phyloP scores from a whole-genome alignment of 2,329 filamentous ascomycete species.

The Biscogniauxia mediterranea region DNA sequence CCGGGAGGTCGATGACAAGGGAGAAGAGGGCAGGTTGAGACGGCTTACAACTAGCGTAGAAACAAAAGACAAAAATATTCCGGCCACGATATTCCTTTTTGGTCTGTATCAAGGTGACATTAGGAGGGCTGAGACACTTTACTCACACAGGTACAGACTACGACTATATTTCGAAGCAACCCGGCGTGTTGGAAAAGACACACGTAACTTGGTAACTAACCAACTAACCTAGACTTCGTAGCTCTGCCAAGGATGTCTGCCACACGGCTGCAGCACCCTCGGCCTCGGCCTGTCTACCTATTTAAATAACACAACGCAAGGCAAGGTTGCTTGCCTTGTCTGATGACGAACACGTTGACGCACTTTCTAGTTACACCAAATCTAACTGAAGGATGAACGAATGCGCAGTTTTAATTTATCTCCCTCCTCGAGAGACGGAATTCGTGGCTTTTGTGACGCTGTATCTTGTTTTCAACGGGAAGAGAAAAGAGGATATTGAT shows the following conservation, averaged over 20 bases:
- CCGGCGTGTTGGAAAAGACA: not conserved
- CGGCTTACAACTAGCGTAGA: not conserved
- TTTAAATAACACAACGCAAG: not conserved
- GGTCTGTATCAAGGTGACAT: not conserved
- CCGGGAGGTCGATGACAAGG: not conserved
- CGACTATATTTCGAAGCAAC: too few species aligned
- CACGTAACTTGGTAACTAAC: not conserved
- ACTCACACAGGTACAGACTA: not conserved
- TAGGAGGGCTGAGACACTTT: not conserved
- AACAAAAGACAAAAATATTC: not conserved
- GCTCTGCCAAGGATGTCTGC: not conserved
- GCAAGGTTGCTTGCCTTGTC: not conserved
- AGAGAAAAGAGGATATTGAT: not conserved
- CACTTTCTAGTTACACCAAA: not conserved
- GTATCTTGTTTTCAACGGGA: not conserved
- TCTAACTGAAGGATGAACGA: not conserved
- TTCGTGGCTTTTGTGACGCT: not conserved
- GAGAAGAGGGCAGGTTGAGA: not conserved
- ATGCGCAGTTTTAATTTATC: not conserved
- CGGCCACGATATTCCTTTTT: not conserved
- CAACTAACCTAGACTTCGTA: not conserved
- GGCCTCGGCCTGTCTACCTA: not conserved
- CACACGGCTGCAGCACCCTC: not conserved
- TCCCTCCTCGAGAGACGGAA: too few species aligned
- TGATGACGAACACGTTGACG: not conserved